Conservation (phyloP, 2,329 filamentous ascomycete genomes). For the Paraconiothyrium sp. region DNA sequence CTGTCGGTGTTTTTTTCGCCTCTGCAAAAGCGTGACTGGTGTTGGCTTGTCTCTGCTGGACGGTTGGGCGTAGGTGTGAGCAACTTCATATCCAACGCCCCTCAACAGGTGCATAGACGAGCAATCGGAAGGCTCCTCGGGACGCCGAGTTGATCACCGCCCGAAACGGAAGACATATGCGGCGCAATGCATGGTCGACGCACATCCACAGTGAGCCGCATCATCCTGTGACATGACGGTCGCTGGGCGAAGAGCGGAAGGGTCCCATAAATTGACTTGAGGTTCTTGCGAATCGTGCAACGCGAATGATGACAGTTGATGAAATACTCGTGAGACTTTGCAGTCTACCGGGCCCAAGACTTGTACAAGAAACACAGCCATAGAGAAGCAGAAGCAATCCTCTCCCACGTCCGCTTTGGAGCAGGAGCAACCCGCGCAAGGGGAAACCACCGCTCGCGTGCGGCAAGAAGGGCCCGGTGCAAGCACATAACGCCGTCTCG, state of each 20-base stretch:
- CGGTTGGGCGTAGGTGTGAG: too few species aligned
- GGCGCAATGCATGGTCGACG: neutral
- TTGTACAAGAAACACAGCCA: neutral
- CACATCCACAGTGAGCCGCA: conserved; percentile 13
- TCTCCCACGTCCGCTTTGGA: neutral
- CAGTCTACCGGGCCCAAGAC: neutral
- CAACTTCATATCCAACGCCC: too few species aligned
- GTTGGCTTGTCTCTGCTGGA: too few species aligned
- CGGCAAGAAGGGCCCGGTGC: neutral
- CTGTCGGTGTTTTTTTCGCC: too few species aligned
- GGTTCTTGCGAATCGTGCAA: conserved; percentile 13
- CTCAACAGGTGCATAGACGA: neutral
- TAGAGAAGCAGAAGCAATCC: neutral
- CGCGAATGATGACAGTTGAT: conserved; percentile 17
- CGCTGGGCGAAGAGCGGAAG: neutral
- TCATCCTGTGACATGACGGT: neutral
- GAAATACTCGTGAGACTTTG: conserved; percentile 5
- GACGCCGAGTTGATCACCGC: conserved; percentile 20
- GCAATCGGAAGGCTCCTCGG: conserved; percentile 17
- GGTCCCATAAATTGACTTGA: neutral
- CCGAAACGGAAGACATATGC: conserved; percentile 15
- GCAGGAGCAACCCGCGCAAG: neutral
- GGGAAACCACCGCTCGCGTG: neutral
- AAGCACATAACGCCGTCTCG: neutral
- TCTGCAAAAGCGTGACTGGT: too few species aligned